Evolutionary conservation across 495 filamentous ascomycete genomes (phyloP), one percentile per base, ranked within the genome.

Genomic region (Annulohypoxylon bovei): DNA sequence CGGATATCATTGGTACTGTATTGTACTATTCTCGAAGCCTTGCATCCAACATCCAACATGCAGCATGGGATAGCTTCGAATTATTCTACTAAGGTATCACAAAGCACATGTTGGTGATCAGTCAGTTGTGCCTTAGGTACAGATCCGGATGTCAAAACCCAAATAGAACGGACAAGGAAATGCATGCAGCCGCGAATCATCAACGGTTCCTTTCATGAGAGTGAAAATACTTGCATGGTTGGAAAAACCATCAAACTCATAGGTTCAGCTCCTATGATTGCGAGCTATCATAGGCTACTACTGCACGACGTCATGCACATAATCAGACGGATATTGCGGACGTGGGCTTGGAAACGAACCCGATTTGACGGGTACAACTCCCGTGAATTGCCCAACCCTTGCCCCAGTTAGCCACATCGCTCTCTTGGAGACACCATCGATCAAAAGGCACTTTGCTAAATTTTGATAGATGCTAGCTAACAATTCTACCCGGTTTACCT

Each of bases 291-390:
- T 57, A 68, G 53, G 52, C 59, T 69, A 44, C 58, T 62, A 42
- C 67, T 60, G 61, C 49, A 61, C 46, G 32, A 65, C 62, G 56
- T 52, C 50, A 62, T 67, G 68, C 52, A 66, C 40, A 62, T 66
- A 58, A 71, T 67, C 18, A 27, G 33, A 33, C 54, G 32, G 49
- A 62, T 53, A 65, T 53, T 59, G 40, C 56, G 32, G 57, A 62
- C 53, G 56, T 61, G 65, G 22, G 28, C 35, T 44, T 50, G 60
- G 70, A 59, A 57, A 53, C n/a, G 33, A 20, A 50, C 64, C 70
- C 70, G 65, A 68, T 68, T 72, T 56, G 70, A 27, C 16, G 27
- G 37, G 11, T n/a, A 20, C 33, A 47, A 54, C n/a, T 53, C 35
- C 67, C 53, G 59, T 14, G n/a, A 47, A 63, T 53, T 58, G 62